Percentiles rank a stretch among this genome's conserved stretches.
Evolutionary conservation across 805 yeast species (phyloP).

Genomic region (Saccharomycopsis fodiens): DNA sequence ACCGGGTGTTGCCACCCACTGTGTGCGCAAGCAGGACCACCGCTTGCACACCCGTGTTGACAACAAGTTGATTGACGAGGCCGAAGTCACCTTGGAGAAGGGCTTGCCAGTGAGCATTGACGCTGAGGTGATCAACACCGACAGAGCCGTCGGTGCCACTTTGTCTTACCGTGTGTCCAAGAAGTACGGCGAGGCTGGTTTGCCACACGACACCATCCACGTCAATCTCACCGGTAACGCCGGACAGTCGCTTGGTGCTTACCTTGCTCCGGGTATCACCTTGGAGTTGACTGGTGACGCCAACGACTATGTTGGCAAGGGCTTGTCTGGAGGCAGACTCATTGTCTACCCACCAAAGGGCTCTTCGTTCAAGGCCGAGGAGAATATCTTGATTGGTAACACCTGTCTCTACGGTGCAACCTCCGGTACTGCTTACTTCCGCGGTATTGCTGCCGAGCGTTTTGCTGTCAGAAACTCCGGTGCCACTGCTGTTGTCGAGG

Average conservation of each 20-base stretch:
- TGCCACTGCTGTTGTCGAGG: conserved; percentile 94
- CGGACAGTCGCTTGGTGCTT: conserved; percentile 98
- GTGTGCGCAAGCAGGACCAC: conserved; percentile 91
- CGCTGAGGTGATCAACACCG: conserved; percentile 90
- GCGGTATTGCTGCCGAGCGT: conserved; percentile 98
- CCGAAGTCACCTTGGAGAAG: conserved; percentile 89
- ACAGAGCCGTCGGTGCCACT: conserved; percentile 93
- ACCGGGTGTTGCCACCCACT: conserved; percentile 93
- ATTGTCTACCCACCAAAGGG: conserved; percentile 86
- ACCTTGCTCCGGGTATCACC: conserved; percentile 92
- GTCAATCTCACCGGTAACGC: conserved; percentile 90
- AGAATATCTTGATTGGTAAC: conserved; percentile 93
- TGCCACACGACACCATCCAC: conserved; percentile 94
- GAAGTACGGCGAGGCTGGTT: conserved; percentile 84
- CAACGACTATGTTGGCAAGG: conserved; percentile 96
- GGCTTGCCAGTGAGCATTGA: conserved; percentile 96
- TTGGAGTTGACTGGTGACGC: conserved; percentile 95
- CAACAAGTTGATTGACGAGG: conserved; percentile 92
- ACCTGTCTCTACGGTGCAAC: conserved; percentile 98
- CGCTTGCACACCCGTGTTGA: conserved; percentile 87
- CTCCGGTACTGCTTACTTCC: conserved; percentile 84
- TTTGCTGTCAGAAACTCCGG: conserved; percentile 98
- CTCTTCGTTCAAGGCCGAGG: conserved; percentile 85
- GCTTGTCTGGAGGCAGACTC: conserved; percentile 90
- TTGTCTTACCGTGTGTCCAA: conserved; percentile 90